Evolutionary conservation across 2,329 filamentous ascomycete species (phyloP).

Genomic region (Cercospora berteroae): DNA sequence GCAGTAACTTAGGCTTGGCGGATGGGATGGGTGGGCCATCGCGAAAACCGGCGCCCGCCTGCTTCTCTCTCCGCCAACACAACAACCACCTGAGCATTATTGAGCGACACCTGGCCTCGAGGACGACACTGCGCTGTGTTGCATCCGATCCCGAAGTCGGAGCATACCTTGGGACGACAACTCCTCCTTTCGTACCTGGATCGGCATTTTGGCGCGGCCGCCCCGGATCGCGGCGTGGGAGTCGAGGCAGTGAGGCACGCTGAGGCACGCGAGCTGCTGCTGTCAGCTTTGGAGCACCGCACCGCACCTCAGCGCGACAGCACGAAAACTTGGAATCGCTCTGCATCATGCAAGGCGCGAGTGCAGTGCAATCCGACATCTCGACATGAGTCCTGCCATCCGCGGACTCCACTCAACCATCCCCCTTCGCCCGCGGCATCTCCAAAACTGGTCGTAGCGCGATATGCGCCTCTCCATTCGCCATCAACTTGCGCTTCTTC

Average conservation of each 20-base stretch:
- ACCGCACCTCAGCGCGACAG: not conserved
- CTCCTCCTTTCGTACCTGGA: not conserved
- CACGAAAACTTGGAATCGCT: not conserved
- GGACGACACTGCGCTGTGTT: not conserved
- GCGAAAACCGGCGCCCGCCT: not conserved
- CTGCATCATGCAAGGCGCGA: not conserved
- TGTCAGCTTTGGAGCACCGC: not conserved
- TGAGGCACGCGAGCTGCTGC: not conserved
- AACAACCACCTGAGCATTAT: not conserved
- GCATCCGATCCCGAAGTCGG: not conserved
- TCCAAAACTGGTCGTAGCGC: not conserved
- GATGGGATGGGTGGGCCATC: not conserved
- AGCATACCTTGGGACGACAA: not conserved
- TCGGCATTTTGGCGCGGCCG: not conserved
- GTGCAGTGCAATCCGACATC: not conserved
- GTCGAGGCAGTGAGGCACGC: not conserved
- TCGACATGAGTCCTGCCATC: not conserved
- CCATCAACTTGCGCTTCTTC: constrained; percentile 78
- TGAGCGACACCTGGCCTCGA: not conserved
- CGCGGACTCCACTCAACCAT: not conserved
- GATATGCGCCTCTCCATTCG: constrained; percentile 81
- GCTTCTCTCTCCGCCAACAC: not conserved
- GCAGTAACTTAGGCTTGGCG: not conserved
- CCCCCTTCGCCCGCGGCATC: not conserved
- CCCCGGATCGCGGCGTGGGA: not conserved